A percentile compares a stretch with the other conserved stretches of the same genome.
These are phyloP conservation scores for Russula compacta DNA, from an alignment of 768 basidiomycete genomes.

Conservation along the genomic window DNA sequence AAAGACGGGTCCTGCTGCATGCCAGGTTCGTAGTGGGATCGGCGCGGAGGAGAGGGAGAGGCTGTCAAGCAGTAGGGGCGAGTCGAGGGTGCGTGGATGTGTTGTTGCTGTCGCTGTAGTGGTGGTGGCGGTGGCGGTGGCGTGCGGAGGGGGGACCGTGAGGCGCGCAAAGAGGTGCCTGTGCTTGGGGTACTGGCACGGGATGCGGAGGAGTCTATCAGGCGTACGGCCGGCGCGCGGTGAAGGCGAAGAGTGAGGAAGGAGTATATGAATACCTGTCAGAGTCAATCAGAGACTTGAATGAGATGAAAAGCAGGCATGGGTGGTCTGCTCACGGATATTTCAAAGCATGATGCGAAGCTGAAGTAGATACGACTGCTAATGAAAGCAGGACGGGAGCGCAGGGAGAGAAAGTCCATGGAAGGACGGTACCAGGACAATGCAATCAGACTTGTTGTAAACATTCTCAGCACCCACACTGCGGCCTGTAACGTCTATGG, in stretches of 20 bases:
- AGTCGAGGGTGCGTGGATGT: slow-evolving; percentile 27
- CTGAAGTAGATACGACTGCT: slow-evolving; percentile 40
- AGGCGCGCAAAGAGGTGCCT: slow-evolving; percentile 28
- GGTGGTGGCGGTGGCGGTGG: background rate
- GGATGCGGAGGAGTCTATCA: slow-evolving; percentile 49
- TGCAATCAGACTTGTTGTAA: slow-evolving; percentile 39
- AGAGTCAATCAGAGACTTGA: background rate
- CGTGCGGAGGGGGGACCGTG: slow-evolving; percentile 32
- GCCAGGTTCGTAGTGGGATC: slow-evolving; percentile 30
- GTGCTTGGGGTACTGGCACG: slow-evolving; percentile 20
- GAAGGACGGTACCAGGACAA: slow-evolving; percentile 35
- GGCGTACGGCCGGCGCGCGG: slow-evolving; percentile 60
- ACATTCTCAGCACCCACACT: slow-evolving; percentile 48
- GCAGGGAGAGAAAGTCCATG: slow-evolving; percentile 32
- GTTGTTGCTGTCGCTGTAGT: slow-evolving; percentile 3
- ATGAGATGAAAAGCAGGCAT: background rate
- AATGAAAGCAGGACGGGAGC: slow-evolving; percentile 29
- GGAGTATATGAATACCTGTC: slow-evolving; percentile 44
- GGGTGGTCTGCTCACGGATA: slow-evolving; percentile 39
- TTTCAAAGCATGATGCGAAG: slow-evolving; percentile 40
- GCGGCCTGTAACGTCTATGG: slow-evolving; percentile 49
- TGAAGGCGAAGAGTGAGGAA: slow-evolving; percentile 51
- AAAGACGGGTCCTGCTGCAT: slow-evolving; percentile 44
- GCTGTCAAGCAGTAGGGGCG: slow-evolving; percentile 45
- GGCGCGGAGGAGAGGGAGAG: slow-evolving; percentile 59